Evolutionary conservation across 345 rosid genomes (phyloP).

Genomic region (Lenwebbia sp.): DNA sequence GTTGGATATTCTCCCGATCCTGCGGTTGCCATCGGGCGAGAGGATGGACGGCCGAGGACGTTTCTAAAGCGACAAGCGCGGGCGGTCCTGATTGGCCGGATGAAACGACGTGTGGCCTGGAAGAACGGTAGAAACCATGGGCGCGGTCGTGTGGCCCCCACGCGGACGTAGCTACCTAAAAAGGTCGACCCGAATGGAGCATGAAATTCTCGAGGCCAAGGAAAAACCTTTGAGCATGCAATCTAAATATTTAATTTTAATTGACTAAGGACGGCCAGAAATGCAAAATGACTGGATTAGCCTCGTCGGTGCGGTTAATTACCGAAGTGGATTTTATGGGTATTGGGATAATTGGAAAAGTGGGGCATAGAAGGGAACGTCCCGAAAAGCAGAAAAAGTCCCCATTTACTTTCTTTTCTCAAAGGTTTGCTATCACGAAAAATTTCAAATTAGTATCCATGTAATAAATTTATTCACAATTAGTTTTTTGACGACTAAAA

Average conservation of each 20-base stretch:
- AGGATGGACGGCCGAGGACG: background rate
- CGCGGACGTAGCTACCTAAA: background rate
- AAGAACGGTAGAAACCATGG: background rate
- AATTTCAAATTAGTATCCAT: no score
- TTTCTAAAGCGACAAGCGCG: background rate
- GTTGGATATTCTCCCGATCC: background rate
- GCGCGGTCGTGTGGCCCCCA: background rate
- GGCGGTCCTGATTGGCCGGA: background rate
- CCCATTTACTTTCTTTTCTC: background rate
- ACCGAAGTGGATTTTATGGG: background rate
- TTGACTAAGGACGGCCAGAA: background rate
- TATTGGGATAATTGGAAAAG: background rate
- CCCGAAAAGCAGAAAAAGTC: background rate
- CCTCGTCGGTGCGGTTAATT: background rate
- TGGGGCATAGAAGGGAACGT: background rate
- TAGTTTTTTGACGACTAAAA: no score
- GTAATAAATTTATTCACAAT: no score
- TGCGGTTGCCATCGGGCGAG: background rate
- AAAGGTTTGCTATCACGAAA: no score
- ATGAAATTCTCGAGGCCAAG: background rate
- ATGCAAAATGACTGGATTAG: background rate
- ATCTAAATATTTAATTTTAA: background rate
- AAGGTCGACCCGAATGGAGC: background rate
- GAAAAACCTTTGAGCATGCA: background rate
- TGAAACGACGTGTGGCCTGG: background rate